Conservation (phyloP, 208 protist genomes). For the Trypanosomatidae sp. region DNA sequence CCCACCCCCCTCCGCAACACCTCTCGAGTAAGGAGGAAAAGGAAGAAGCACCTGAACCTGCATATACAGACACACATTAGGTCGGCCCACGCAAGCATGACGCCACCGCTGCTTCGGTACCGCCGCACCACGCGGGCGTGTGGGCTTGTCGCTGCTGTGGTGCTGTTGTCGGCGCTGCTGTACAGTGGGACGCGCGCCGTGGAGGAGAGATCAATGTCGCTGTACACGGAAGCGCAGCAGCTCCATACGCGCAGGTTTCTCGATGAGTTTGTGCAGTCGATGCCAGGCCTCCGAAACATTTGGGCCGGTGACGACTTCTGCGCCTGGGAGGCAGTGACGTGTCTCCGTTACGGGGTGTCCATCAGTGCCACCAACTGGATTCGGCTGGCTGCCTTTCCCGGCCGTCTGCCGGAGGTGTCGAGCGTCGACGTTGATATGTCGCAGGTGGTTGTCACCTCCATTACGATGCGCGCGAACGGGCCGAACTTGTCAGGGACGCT, state of each 20-base stretch:
- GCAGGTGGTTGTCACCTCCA: constrained; percentile 6
- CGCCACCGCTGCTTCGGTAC: background rate
- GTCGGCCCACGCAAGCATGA: background rate
- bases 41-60: background rate
- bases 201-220: background rate
- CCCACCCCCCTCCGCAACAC: background rate
- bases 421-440: constrained; percentile 1
- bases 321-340: constrained; percentile 5
- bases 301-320: constrained; percentile 18
- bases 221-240: constrained; percentile 12
- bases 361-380: constrained; percentile 4
- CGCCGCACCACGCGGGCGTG: background rate
- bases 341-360: background rate
- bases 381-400: background rate
- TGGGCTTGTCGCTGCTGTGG: background rate
- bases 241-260: constrained; percentile 10
- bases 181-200: background rate
- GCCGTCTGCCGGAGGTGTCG: constrained; percentile 10
- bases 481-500: background rate
- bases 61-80: background rate
- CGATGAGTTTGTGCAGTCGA: constrained; percentile 2
- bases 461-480: background rate
- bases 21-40: background rate
- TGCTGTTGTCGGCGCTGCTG: background rate
- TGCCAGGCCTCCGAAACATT: constrained; percentile 1